Conservation (phyloP, 768 basidiomycete genomes). For the Fomitopsis pulvina region DNA sequence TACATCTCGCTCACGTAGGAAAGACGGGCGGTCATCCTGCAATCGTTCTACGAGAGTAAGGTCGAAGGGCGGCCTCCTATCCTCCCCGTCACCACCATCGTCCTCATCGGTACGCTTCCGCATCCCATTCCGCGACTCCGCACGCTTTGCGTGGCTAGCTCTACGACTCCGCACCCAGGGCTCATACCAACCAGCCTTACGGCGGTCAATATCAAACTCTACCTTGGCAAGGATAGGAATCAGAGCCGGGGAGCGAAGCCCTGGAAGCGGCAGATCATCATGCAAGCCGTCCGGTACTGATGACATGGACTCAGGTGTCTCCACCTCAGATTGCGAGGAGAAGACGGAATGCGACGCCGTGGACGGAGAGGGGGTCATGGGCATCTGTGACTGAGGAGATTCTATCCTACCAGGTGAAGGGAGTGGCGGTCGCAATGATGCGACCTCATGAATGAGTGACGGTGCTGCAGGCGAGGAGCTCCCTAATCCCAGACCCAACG, state of each 20-base stretch:
- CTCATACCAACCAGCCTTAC: constrained; percentile 80
- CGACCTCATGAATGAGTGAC: constrained; percentile 26
- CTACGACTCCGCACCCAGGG: constrained; percentile 69
- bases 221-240: constrained; percentile 89
- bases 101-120: constrained; percentile 18
- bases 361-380: constrained; percentile 40
- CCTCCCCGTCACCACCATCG: constrained; percentile 17
- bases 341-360: constrained; percentile 26
- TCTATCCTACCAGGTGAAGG: constrained; percentile 37
- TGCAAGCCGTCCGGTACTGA: constrained; percentile 28
- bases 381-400: constrained; percentile 30
- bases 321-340: constrained; percentile 37
- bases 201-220: constrained; percentile 87
- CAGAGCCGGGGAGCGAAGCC: constrained; percentile 53
- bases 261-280: constrained; percentile 57
- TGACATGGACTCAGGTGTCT: constrained; percentile 47
- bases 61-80: constrained; percentile 36
- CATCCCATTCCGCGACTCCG: constrained; percentile 33
- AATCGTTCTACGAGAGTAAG: constrained; percentile 42
- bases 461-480: constrained; percentile 20
- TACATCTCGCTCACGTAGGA: constrained; percentile 24
- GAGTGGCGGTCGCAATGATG: constrained; percentile 38
- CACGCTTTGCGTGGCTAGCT: constrained; percentile 52
- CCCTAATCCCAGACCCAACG: constrained; percentile 40
- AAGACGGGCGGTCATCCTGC: constrained; percentile 32